Evolutionary conservation across 1,284 basidiomycete genomes (phyloP).

Genomic region (Sparassis latifolia): DNA sequence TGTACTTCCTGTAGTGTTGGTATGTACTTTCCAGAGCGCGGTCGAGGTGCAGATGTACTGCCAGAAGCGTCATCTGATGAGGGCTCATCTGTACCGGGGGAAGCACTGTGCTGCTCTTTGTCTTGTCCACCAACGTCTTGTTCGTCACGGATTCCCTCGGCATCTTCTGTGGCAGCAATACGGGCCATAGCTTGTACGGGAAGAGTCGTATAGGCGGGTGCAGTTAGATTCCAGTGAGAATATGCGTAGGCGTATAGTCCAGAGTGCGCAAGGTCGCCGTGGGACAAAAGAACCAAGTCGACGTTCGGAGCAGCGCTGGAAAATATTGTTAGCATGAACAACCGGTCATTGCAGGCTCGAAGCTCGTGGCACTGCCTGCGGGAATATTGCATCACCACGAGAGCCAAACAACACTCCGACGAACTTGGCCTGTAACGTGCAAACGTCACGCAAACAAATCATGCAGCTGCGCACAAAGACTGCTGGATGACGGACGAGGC

Average conservation of each 20-base stretch:
- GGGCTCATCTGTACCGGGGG: conserved; percentile 8
- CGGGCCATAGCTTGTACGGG: conserved; percentile 96
- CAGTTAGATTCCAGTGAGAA: conserved; percentile 81
- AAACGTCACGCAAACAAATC: too few relatives aligned
- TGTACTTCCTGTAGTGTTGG: conserved; percentile 84
- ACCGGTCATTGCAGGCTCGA: neutral
- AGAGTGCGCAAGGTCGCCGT: conserved; percentile 85
- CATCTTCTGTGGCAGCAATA: conserved; percentile 81
- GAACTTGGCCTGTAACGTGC: too few relatives aligned
- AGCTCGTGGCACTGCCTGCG: neutral
- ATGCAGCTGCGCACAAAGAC: too few relatives aligned
- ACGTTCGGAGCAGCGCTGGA: conserved; percentile 63
- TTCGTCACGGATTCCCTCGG: conserved; percentile 75
- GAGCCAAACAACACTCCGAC: too few relatives aligned
- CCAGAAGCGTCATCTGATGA: conserved; percentile 7
- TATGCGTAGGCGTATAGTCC: conserved; percentile 91
- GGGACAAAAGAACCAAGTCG: conserved; percentile 87
- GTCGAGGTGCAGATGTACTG: conserved; percentile 1
- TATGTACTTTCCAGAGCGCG: conserved; percentile 49
- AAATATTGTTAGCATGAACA: conserved; percentile 1
- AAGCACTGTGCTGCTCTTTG: conserved; percentile 6
- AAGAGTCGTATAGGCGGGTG: conserved; percentile 93
- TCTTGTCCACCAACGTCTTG: conserved; percentile 45
- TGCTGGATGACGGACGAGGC: too few relatives aligned
- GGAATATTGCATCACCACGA: too few relatives aligned